phyloP scores from a whole-genome alignment of 257 asterid species.

The Echium plantagineum region DNA sequence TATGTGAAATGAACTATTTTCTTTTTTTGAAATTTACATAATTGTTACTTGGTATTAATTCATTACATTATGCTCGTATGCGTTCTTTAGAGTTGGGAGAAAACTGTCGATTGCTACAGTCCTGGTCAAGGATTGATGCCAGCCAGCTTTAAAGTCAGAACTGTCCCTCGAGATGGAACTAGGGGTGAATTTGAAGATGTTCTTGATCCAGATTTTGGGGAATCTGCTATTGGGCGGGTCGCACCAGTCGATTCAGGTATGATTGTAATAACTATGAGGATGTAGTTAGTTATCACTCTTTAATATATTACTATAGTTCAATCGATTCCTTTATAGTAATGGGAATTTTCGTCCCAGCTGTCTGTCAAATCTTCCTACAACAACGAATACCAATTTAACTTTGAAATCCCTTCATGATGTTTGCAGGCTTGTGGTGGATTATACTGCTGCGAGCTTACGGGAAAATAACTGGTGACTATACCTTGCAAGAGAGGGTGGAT shows the following conservation, averaged over 20 bases:
- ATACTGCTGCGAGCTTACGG: slow-evolving; percentile 70
- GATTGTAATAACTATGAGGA: not conserved
- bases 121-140: slow-evolving; percentile 87
- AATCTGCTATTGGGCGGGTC: slow-evolving; percentile 80
- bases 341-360: not conserved
- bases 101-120: slow-evolving; percentile 67
- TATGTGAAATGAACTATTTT: not conserved
- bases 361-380: not conserved
- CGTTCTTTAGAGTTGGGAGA: slow-evolving; percentile 67
- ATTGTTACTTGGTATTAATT: not conserved
- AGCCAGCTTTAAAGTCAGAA: slow-evolving; percentile 65
- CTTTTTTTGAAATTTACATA: not conserved
- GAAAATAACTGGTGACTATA: slow-evolving; percentile 59
- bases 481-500: slow-evolving; percentile 69
- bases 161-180: slow-evolving; percentile 45
- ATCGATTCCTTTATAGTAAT: not conserved
- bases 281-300: not conserved
- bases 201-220: slow-evolving; percentile 78
- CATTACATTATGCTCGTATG: not conserved
- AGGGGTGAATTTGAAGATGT: slow-evolving; percentile 55
- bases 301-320: not conserved
- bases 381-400: not conserved
- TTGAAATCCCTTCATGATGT: not conserved
- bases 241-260: slow-evolving; percentile 87
- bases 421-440: slow-evolving; percentile 79